Evolutionary conservation across 2,329 filamentous ascomycete genomes (phyloP), one percentile per base, ranked within the genome.

Genomic region (Dactylellina haptotyla): DNA sequence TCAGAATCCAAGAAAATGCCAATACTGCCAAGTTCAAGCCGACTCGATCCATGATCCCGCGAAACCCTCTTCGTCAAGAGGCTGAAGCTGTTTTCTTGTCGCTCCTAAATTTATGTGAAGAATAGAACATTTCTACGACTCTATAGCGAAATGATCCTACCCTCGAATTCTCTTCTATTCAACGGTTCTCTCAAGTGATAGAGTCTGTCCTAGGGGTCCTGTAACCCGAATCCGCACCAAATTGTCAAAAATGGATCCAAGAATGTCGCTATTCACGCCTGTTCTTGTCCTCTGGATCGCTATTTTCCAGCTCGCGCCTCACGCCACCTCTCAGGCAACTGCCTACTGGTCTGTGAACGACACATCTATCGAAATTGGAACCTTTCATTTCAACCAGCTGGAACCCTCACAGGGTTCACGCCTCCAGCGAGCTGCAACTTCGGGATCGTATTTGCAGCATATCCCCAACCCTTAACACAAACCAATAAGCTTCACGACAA

Each of bases 281-380:
- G 4, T n/a, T 1, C 3, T 41, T 16, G 14, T 16, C 12, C 12
- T 41, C 18, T 41, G 3, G 37, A 41, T 41, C 37, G 14, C 18
- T 12, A 41, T 12, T n/a, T 41, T 41, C 9, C 48, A 56, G 4
- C 5, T 56, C 12, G 23, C 26, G 9, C 16, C 4, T 45, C 2
- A n/a, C 9, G 48, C 39, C 25, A 28, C n/a, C 48, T 39, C 61
- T 9, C 61, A 64, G 10, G 61, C 61, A 1, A 64, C 61, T 18
- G 61, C 37, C 2, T 64, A 34, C n/a, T 64, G 48, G 1, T 43
- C 9, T n/a, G 43, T 14, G 10, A 6, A 23, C 4, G 32, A 4
- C 4, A 16, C n/a, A 30, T 53, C 46, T 12, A 64, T 50, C 12
- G 34, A 37, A 1, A 30, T 56, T 2, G 61, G 48, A 28, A 64